phyloP scores from a whole-genome alignment of 441 rosid genomes.

The Syzygium malaccense region DNA sequence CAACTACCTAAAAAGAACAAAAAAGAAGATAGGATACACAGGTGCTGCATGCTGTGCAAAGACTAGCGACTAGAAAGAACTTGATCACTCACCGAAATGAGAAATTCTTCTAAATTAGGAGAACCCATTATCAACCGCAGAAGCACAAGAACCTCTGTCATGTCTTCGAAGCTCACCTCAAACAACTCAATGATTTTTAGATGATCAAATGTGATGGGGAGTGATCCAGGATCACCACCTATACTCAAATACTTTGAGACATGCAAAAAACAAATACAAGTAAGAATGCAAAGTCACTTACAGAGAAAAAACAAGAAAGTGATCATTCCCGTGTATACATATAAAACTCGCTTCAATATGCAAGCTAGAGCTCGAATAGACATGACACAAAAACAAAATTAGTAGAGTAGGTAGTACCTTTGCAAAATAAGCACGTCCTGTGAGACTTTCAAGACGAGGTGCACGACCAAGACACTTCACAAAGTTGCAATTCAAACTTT shows the following conservation, averaged over 20 bases:
- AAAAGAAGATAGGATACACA: not conserved
- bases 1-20: slow-evolving; percentile 39
- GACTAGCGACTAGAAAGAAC: not conserved
- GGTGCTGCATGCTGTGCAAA: not conserved
- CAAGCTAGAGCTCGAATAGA: not conserved
- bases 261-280: not conserved
- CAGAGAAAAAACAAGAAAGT: not conserved
- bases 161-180: slow-evolving; percentile 93
- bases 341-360: not conserved
- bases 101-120: slow-evolving; percentile 75
- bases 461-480: slow-evolving; percentile 75
- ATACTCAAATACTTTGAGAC: slow-evolving; percentile 70
- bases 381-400: not conserved
- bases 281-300: not conserved
- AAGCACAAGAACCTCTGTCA: slow-evolving; percentile 67
- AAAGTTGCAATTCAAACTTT: slow-evolving; percentile 71
- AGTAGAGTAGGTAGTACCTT: slow-evolving; percentile 41
- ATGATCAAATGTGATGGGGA: slow-evolving; percentile 46
- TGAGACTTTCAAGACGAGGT: slow-evolving; percentile 77
- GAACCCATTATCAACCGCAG: slow-evolving; percentile 75
- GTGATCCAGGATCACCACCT: slow-evolving; percentile 63
- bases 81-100: slow-evolving; percentile 53
- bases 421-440: slow-evolving; percentile 79
- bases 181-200: slow-evolving; percentile 59
- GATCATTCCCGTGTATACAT: not conserved